Evolutionary conservation across 2,329 filamentous ascomycete genomes (phyloP).

Genomic region (Xylaria sp.): DNA sequence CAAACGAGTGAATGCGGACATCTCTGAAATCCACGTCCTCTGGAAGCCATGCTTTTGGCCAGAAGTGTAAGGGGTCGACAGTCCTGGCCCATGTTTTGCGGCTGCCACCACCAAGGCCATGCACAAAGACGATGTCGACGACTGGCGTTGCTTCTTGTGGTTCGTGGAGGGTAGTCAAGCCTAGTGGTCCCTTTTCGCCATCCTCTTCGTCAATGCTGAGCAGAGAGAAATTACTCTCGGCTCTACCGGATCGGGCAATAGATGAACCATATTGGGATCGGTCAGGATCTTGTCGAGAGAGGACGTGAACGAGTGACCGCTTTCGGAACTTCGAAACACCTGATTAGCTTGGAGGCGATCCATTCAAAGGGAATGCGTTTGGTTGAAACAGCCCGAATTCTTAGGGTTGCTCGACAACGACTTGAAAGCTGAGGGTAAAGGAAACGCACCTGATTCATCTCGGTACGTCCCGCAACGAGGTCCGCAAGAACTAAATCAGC

Average conservation of each 20-base stretch:
- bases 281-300: constrained; percentile 8
- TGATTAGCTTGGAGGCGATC: constrained; percentile 3
- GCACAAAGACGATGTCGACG: constrained; percentile 25
- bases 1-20: constrained; percentile 27
- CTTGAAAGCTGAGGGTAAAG: neutral
- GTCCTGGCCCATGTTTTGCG: constrained; percentile 25
- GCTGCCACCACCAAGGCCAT: constrained; percentile 25
- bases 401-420: neutral
- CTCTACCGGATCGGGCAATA: constrained; percentile 1
- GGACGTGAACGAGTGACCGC: constrained; percentile 15
- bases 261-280: constrained; percentile 9
- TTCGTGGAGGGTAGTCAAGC: constrained; percentile 20
- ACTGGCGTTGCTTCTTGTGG: constrained; percentile 9
- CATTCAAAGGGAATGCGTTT: constrained; percentile 1
- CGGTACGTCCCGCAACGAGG: constrained; percentile 11
- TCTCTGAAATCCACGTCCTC: constrained; percentile 18
- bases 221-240: constrained; percentile 2
- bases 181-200: constrained; percentile 19
- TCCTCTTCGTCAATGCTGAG: neutral
- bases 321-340: constrained; percentile 12
- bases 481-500: constrained; percentile 7
- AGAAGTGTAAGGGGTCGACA: constrained; percentile 16
- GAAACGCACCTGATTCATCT: constrained; percentile 11
- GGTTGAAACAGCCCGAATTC: neutral
- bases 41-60: constrained; percentile 27